These are phyloP conservation scores for Patellifolia procumbens DNA, from an alignment of 179 eudicot species.

Conservation along the genomic window DNA sequence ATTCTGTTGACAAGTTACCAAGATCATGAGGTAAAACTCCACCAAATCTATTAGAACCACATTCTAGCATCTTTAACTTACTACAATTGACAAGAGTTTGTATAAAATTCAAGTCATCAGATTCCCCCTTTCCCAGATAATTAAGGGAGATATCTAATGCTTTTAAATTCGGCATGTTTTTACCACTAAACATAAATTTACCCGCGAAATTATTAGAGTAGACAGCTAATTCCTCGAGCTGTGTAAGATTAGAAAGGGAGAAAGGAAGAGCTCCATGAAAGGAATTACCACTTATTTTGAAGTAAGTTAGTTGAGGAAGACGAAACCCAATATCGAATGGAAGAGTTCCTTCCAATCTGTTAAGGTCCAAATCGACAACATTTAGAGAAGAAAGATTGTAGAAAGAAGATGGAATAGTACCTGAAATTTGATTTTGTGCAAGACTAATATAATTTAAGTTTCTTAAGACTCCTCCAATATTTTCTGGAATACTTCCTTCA, in stretches of 20 bases:
- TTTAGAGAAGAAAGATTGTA: slow-evolving; percentile 26
- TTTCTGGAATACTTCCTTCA: slow-evolving; percentile 18
- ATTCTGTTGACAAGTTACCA: slow-evolving; percentile 8
- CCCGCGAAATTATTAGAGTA: slow-evolving; percentile 14
- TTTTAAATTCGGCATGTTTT: background rate
- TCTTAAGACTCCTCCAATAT: slow-evolving; percentile 10
- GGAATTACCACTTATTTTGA: background rate
- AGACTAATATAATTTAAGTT: background rate
- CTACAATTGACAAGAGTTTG: slow-evolving; percentile 17
- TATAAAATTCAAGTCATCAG: slow-evolving; percentile 29
- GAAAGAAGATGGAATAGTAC: slow-evolving; percentile 23
- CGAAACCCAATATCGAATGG: slow-evolving; percentile 18
- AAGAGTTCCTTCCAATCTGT: slow-evolving; percentile 26
- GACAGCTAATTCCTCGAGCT: background rate
- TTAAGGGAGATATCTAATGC: background rate
- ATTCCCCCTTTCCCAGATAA: background rate
- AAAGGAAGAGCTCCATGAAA: slow-evolving; percentile 24
- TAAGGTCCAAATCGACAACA: background rate
- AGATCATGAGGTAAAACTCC: slow-evolving; percentile 8
- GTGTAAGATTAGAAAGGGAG: slow-evolving; percentile 18
- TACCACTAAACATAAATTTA: background rate
- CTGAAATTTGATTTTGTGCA: slow-evolving; percentile 21
- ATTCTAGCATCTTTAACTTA: background rate
- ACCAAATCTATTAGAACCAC: slow-evolving; percentile 7
- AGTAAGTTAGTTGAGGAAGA: background rate